phyloP scores from a whole-genome alignment of 495 filamentous ascomycete genomes.

The Penicillium pulvis region DNA sequence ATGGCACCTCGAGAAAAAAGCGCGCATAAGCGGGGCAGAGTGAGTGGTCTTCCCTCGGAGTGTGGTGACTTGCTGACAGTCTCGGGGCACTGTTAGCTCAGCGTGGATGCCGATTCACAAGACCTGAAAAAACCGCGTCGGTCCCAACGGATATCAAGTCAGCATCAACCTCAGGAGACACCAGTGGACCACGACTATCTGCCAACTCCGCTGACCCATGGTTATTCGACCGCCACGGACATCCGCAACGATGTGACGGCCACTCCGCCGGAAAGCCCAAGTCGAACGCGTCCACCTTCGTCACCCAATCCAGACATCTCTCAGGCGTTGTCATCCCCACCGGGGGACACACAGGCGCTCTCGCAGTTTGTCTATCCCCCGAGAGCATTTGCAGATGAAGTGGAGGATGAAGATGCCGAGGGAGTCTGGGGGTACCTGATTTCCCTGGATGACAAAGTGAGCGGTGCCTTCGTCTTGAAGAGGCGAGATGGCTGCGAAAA shows the following conservation, averaged over 20 bases:
- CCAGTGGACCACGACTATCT: constrained; percentile 67
- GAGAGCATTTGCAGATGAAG: constrained; percentile 73
- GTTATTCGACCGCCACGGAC: constrained; percentile 62
- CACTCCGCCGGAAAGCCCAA: constrained; percentile 67
- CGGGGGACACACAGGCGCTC: constrained; percentile 63
- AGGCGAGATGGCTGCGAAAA: constrained; percentile 65
- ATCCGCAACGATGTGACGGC: constrained; percentile 70
- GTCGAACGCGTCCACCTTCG: constrained; percentile 54
- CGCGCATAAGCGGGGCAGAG: constrained; percentile 55
- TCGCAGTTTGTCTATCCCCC: constrained; percentile 82
- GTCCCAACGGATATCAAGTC: constrained; percentile 54
- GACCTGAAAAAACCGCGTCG: constrained; percentile 55
- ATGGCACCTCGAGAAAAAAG: constrained; percentile 58
- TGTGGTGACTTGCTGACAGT: constrained; percentile 19
- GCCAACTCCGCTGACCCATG: constrained; percentile 79
- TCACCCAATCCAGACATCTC: constrained; percentile 59
- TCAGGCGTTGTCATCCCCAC: constrained; percentile 69
- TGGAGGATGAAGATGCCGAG: constrained; percentile 77
- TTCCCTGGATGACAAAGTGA: constrained; percentile 70
- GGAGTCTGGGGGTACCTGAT: constrained; percentile 96
- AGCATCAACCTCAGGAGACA: constrained; percentile 57
- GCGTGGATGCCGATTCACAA: constrained; percentile 40
- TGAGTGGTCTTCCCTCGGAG: constrained; percentile 23
- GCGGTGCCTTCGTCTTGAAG: constrained; percentile 71
- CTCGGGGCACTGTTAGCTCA: constrained; percentile 30